Evolutionary conservation across 768 basidiomycete species (phyloP).

Genomic region (Mycena belliarum): DNA sequence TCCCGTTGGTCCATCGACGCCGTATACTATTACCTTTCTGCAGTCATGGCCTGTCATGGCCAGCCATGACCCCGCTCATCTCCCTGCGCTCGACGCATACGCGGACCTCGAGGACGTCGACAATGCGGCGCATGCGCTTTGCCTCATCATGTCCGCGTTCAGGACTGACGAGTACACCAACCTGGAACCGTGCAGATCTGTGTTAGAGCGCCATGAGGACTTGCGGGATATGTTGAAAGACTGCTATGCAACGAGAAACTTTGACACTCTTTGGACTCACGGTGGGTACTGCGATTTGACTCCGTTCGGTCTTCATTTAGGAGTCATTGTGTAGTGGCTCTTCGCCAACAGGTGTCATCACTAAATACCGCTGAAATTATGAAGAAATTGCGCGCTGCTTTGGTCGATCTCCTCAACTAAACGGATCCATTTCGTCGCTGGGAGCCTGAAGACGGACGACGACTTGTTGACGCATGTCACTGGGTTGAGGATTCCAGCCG

Average conservation of each 20-base stretch:
- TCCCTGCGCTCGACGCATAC: too few relatives aligned
- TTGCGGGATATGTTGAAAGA: not conserved
- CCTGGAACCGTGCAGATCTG: not conserved
- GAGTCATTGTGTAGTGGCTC: not conserved
- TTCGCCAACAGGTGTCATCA: not conserved
- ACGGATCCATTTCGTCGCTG: not conserved
- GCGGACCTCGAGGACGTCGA: too few relatives aligned
- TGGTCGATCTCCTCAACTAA: not conserved
- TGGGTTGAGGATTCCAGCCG: not conserved
- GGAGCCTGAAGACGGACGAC: not conserved
- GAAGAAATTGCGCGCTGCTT: not conserved
- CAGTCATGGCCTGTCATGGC: too few relatives aligned
- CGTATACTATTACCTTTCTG: too few relatives aligned
- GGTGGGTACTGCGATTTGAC: not conserved
- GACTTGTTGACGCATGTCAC: not conserved
- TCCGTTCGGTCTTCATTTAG: not conserved
- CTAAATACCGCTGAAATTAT: not conserved
- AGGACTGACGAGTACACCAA: not conserved
- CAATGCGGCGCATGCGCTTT: too few relatives aligned
- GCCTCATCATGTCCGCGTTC: too few relatives aligned
- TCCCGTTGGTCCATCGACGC: too few relatives aligned
- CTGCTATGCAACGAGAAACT: not conserved
- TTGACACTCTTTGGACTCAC: not conserved
- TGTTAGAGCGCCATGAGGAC: not conserved
- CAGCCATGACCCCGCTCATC: too few relatives aligned